Percentiles rank a stretch among this genome's conserved stretches.
These are phyloP conservation scores for Leccinum rimulosum DNA, from an alignment of 768 basidiomycete genomes.

Conservation along the genomic window DNA sequence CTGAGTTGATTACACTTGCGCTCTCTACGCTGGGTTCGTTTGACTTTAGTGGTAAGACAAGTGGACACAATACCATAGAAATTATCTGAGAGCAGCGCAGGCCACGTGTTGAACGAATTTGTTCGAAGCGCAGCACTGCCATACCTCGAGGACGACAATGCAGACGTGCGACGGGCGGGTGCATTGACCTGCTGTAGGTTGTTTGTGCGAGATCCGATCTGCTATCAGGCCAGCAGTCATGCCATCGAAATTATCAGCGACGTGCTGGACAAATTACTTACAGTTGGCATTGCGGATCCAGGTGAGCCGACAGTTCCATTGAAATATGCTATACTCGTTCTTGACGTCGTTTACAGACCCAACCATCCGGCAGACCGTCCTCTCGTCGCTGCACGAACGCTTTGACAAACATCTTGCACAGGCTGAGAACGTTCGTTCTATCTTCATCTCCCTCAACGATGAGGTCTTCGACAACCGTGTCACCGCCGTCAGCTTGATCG, in stretches of 20 bases:
- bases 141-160: conserved; percentile 89
- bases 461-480: conserved; percentile 93
- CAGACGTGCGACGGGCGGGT: conserved; percentile 85
- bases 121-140: conserved; percentile 89
- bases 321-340: conserved; percentile 1
- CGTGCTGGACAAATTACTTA: conserved; percentile 93
- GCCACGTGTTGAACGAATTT: conserved; percentile 94
- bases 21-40: conserved; percentile 85
- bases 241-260: conserved; percentile 97
- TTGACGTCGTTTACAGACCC: conserved; percentile 45
- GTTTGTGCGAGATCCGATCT: conserved; percentile 93
- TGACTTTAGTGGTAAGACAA: conserved; percentile 80
- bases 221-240: conserved; percentile 92
- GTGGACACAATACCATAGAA: background rate
- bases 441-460: conserved; percentile 97
- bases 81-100: conserved; percentile 37
- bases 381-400: conserved; percentile 83
- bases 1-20: conserved; percentile 76
- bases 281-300: conserved; percentile 94
- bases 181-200: conserved; percentile 90
- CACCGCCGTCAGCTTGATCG: conserved; percentile 87
- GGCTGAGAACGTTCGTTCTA: conserved; percentile 94
- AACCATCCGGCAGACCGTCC: conserved; percentile 80
- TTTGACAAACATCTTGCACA: conserved; percentile 98
- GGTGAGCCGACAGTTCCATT: conserved; percentile 44